Conservation (phyloP, 2,329 filamentous ascomycete species). For the Chaetomiaceae sp. region DNA sequence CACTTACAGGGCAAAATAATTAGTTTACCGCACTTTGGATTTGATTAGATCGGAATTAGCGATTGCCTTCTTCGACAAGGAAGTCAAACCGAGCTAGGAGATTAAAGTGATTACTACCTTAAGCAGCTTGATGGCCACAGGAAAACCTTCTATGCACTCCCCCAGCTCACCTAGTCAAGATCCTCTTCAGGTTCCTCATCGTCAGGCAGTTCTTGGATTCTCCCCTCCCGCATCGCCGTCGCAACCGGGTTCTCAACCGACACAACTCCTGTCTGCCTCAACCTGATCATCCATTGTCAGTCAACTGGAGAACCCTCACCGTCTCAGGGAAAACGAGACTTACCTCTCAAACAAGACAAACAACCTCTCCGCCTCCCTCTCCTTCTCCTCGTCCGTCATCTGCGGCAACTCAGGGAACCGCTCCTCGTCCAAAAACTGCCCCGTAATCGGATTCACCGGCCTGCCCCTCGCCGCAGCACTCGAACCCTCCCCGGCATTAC, state of each 20-base stretch:
- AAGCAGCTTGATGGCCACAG: too few species aligned
- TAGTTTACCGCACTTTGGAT: too few species aligned
- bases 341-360: constrained; percentile 89
- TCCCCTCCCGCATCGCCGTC: constrained; percentile 62
- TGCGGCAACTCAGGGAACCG: constrained; percentile 54
- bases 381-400: constrained; percentile 90
- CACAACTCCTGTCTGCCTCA: constrained; percentile 71
- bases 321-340: constrained; percentile 19
- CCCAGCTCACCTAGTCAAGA: neutral
- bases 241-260: constrained; percentile 76
- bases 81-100: too few species aligned
- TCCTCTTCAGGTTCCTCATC: constrained; percentile 48
- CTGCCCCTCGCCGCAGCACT: constrained; percentile 23
- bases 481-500: neutral
- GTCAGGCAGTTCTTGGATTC: constrained; percentile 64
- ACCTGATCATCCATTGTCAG: constrained; percentile 31
- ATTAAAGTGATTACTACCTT: too few species aligned
- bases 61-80: too few species aligned
- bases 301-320: too few species aligned
- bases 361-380: constrained; percentile 81
- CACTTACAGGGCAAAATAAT: too few species aligned
- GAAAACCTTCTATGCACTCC: too few species aligned
- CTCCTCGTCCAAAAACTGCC: constrained; percentile 71
- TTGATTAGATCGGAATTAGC: too few species aligned
- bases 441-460: constrained; percentile 77